These are phyloP conservation scores for Leonotis leonurus DNA, from an alignment of 257 asterid species.

Conservation along the genomic window DNA sequence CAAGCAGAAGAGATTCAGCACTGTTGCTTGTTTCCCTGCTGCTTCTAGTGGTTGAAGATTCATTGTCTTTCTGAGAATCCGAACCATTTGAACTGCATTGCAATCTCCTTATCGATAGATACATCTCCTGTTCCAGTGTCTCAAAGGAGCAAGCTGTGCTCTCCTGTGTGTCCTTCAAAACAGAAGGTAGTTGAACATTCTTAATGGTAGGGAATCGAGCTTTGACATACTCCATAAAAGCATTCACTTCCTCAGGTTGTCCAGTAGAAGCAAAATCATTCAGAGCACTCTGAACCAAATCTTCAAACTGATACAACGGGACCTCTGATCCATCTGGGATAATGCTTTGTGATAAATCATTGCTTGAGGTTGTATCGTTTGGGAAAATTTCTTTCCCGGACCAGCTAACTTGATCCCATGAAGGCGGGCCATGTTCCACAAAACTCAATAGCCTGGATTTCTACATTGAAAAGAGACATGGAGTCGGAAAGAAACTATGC, in stretches of 20 bases:
- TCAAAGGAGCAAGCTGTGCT: conserved; percentile 36
- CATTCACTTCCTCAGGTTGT: conserved; percentile 53
- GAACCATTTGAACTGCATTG: conserved; percentile 21
- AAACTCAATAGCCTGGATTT: conserved; percentile 87
- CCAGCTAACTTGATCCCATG: conserved; percentile 61
- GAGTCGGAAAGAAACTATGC: conserved; percentile 16
- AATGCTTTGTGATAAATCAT: conserved; percentile 29
- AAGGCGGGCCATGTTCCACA: conserved; percentile 56
- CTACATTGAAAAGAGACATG: conserved; percentile 39
- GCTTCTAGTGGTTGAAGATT: conserved; percentile 27
- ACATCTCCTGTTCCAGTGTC: conserved; percentile 57
- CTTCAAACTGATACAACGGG: conserved; percentile 43
- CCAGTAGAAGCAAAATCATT: conserved; percentile 60
- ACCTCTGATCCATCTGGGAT: conserved; percentile 27
- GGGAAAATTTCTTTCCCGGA: conserved; percentile 48
- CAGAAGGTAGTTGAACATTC: conserved; percentile 42
- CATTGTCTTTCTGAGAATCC: conserved; percentile 20
- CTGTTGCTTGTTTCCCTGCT: conserved; percentile 25
- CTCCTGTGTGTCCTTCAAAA: conserved; percentile 26
- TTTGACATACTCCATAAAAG: conserved; percentile 52
- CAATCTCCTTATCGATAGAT: conserved; percentile 41
- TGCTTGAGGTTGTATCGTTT: conserved; percentile 18
- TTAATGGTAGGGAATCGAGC: conserved; percentile 54
- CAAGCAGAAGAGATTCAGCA: conserved; percentile 58
- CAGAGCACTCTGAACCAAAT: conserved; percentile 56